Conservation (phyloP, 2,329 filamentous ascomycete species). For the Coniochaeta pulveracea region DNA sequence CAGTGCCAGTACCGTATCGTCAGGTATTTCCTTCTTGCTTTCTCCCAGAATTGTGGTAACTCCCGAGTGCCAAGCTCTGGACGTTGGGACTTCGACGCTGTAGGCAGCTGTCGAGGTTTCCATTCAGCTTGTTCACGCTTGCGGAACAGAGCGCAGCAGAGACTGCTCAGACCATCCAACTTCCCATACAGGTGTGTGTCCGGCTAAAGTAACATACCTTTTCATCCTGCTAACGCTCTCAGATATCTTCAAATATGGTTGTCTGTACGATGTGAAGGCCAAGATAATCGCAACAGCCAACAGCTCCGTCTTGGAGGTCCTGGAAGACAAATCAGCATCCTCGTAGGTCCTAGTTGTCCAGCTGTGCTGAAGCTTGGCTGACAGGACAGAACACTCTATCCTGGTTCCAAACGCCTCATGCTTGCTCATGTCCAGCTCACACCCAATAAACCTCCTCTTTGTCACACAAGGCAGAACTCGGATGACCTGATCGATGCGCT, state of each 20-base stretch:
- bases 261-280: constrained; percentile 35
- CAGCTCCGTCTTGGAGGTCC: constrained; percentile 31
- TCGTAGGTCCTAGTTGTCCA: not conserved
- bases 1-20: constrained; percentile 4
- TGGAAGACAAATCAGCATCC: constrained; percentile 25
- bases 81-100: constrained; percentile 21
- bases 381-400: constrained; percentile 13
- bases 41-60: constrained; percentile 31
- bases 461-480: constrained; percentile 27
- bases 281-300: constrained; percentile 29
- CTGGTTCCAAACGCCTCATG: constrained; percentile 33
- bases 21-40: constrained; percentile 16
- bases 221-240: not conserved
- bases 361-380: not conserved
- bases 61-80: constrained; percentile 25
- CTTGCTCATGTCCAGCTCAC: constrained; percentile 33
- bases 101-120: constrained; percentile 40
- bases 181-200: constrained; percentile 8
- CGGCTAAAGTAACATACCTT: not conserved
- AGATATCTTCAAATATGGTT: constrained; percentile 31
- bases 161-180: constrained; percentile 4
- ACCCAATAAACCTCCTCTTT: constrained; percentile 6
- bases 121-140: constrained; percentile 21
- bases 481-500: constrained; percentile 48
- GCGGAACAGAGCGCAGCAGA: constrained; percentile 6